A percentile compares a stretch with the other conserved stretches of the same genome.
phyloP scores from a whole-genome alignment of 2,329 filamentous ascomycete species.

The Endoconidiophora polonica region DNA sequence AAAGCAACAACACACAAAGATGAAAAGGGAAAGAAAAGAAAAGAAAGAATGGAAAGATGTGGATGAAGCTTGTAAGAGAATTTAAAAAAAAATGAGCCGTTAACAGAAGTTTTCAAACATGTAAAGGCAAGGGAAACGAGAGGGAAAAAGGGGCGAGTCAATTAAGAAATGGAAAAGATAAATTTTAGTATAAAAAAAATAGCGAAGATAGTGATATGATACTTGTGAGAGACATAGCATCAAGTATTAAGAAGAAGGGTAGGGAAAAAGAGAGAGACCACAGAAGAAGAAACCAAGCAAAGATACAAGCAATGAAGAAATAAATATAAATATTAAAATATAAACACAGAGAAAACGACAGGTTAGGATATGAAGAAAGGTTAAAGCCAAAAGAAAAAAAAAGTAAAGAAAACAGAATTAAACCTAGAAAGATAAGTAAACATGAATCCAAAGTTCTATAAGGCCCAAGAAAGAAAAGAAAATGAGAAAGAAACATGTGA shows the following conservation, averaged over 20 bases:
- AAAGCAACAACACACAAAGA: too few relatives aligned
- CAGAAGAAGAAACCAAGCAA: not conserved
- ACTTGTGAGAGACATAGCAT: not conserved
- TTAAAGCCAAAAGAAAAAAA: not conserved
- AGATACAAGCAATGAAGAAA: slow-evolving; percentile 1
- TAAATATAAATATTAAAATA: not conserved
- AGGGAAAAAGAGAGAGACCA: slow-evolving; percentile 4
- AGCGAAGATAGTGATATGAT: too few relatives aligned
- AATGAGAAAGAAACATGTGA: not conserved
- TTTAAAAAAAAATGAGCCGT: not conserved
- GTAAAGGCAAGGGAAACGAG: too few relatives aligned
- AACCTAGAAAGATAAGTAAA: slow-evolving; percentile 1
- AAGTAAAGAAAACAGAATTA: slow-evolving; percentile 3
- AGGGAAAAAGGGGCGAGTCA: too few relatives aligned
- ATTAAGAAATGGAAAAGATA: too few relatives aligned
- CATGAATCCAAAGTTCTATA: not conserved
- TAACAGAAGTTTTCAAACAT: too few relatives aligned
- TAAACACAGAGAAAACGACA: not conserved
- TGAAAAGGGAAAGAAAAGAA: not conserved
- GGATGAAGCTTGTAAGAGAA: not conserved
- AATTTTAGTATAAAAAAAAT: too few relatives aligned
- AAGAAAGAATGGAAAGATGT: not conserved
- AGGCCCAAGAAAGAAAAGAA: slow-evolving; percentile 1
- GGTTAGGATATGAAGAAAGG: not conserved
- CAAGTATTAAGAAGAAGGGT: not conserved